Evolutionary conservation across 345 rosid species (phyloP), one percentile per base, ranked within the genome.

Genomic region (Camelina hispida): DNA sequence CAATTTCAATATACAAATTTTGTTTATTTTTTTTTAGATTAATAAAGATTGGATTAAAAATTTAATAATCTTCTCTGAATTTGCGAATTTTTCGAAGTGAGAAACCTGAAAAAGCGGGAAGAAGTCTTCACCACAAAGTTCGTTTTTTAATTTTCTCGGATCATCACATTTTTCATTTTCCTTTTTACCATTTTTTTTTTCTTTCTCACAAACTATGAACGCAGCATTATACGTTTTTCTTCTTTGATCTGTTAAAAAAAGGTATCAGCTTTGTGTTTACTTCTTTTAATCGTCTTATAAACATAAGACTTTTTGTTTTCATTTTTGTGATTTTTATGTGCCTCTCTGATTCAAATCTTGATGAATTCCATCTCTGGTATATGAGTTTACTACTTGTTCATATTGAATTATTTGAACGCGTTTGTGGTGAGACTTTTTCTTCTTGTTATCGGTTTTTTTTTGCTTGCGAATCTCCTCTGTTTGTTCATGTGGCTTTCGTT

Each of bases 51-150:
- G 66, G 32, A 62, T 62, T 62, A 38, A 17, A 17, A 16, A 60
- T 38, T 17, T 37, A 1, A 34, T 59, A 16, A 34, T 34, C 0
- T 34, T 50, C 25, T 70, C 65, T 71, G 28, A 35, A 2, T 17
- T 72, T 62, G 4, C 61, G 17, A 22, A 16, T 35, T 38, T 22
- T 20, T 28, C 22, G 32, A 68, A n/a, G 56, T 23, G 68, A 23
- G 9, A 66, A 64, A 78, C 73, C 81, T 52, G 15, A 78, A 59
- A 58, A 11, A 66, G 78, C 78, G 81, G 81, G 38, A 72, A 78
- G 73, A 72, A 78, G 73, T 60, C 78, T 30, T 50, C 22, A 66
- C 81, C 81, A 78, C 78, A 78, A 72, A 78, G 73, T 66, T 78
- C 59, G 73, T 78, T 78, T 77, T 46, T 77, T 35, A 56, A 20